phyloP scores from a whole-genome alignment of 768 basidiomycete species.

The Termitomyces sp. region DNA sequence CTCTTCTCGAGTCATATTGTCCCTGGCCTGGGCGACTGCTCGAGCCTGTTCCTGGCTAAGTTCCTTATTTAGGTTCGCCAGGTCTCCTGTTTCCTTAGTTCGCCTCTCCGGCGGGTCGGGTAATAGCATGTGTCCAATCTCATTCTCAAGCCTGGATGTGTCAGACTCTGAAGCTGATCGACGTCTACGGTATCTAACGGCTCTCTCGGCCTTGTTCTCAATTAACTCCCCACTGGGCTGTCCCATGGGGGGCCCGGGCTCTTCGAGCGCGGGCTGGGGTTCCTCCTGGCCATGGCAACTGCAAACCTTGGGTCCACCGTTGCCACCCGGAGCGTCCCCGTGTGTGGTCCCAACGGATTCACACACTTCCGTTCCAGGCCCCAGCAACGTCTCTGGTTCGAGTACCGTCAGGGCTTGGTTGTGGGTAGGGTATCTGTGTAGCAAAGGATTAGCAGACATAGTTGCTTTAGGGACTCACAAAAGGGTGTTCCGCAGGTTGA shows the following conservation, averaged over 20 bases:
- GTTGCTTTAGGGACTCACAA: too few relatives aligned
- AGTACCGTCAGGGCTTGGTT: neutral
- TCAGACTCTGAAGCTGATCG: too few relatives aligned
- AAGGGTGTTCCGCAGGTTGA: neutral
- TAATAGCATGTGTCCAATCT: too few relatives aligned
- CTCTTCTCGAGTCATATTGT: too few relatives aligned
- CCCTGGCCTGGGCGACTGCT: too few relatives aligned
- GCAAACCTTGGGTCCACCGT: neutral
- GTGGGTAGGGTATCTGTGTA: neutral
- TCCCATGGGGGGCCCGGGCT: neutral
- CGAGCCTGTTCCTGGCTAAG: too few relatives aligned
- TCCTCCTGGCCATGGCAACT: neutral
- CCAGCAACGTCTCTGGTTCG: rapidly evolving
- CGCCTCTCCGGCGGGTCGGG: too few relatives aligned
- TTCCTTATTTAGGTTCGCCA: too few relatives aligned
- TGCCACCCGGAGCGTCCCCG: neutral
- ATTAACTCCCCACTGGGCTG: neutral
- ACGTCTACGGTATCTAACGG: neutral
- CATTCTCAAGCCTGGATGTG: too few relatives aligned
- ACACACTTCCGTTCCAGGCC: neutral
- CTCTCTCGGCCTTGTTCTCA: too few relatives aligned
- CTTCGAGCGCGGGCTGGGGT: neutral
- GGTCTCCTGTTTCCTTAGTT: too few relatives aligned
- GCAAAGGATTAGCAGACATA: too few relatives aligned
- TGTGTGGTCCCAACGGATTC: neutral